Evolutionary conservation across 2,329 filamentous ascomycete genomes (phyloP), one percentile per base, ranked within the genome.

Genomic region (Fusarium secorum): DNA sequence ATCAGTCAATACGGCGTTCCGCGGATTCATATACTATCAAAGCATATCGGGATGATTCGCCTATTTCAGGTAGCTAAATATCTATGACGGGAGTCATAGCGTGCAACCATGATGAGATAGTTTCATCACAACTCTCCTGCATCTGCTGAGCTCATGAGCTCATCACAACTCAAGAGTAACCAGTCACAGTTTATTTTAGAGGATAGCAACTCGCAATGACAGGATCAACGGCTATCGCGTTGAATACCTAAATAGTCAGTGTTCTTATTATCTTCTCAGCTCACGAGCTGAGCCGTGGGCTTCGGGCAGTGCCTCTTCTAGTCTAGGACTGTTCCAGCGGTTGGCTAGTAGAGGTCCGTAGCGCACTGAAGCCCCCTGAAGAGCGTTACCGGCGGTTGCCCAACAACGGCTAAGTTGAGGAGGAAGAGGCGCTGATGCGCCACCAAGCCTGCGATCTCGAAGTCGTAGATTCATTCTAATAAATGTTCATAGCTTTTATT

Each of bases 321-420:
- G 70, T 24, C 35, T 72, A 73, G 70, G 32, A 57, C 38, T 70
- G 62, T 56, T 68, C 70, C 66, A 71, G 70, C 52, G 62, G 70
- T 64, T 68, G 70, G 70, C 66, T 68, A 44, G 66, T 42, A 45
- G 52, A 55, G 55, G 57, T 35, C 56, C 36, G 53, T 60, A 70
- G 66, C 53, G 61, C 61, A 64, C 69, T 70, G 61, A 72, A 58
- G 66, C 58, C 66, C 48, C 70, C 70, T 72, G 57, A 52, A 45
- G 52, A 51, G 33, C 42, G 44, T 46, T 42, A 39, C 55, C 41
- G 36, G 62, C 41, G 62, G 68, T 72, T 71, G 70, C 62, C 62
- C 70, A 70, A 67, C 70, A 71, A 72, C 65, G 55, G 52, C 45
- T 57, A 70, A 68, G 70, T 46, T 62, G 62, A 51, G 56, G 39